These are phyloP conservation scores for Pterocarpus santalinus DNA, from an alignment of 306 rosid species.

Conservation along the genomic window DNA sequence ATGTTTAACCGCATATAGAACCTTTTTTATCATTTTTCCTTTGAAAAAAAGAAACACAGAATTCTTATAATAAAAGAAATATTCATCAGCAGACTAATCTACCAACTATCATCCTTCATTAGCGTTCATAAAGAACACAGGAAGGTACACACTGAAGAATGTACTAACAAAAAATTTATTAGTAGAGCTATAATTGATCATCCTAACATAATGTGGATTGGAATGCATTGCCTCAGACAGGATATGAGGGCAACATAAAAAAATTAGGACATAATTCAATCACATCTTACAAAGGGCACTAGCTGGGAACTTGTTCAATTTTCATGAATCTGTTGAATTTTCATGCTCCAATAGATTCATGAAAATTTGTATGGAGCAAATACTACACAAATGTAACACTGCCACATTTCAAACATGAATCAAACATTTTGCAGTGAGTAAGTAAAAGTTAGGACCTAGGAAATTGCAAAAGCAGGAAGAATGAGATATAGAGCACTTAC, in stretches of 20 bases:
- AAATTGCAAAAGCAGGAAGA: no score
- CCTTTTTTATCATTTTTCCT: not conserved
- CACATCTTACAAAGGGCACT: constrained; percentile 15
- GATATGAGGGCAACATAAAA: not conserved
- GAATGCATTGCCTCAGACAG: not conserved
- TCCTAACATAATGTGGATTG: constrained; percentile 7
- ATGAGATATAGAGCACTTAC: constrained; percentile 39
- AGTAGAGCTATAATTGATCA: not conserved
- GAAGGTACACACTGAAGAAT: not conserved
- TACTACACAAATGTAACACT: not conserved
- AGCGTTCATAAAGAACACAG: constrained; percentile 21
- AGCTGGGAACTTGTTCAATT: no score
- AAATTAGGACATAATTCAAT: not conserved
- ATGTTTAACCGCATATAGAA: not conserved
- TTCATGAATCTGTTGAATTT: not conserved
- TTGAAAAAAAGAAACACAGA: no score
- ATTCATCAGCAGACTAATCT: not conserved
- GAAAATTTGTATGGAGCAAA: not conserved
- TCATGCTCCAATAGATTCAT: not conserved
- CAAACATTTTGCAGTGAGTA: not conserved
- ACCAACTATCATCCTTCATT: not conserved
- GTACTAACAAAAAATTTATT: not conserved
- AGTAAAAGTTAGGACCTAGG: no score
- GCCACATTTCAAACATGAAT: not conserved
- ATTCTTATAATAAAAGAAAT: constrained; percentile 4